Conservation (phyloP, 805 yeast genomes). For the Candida alai region DNA sequence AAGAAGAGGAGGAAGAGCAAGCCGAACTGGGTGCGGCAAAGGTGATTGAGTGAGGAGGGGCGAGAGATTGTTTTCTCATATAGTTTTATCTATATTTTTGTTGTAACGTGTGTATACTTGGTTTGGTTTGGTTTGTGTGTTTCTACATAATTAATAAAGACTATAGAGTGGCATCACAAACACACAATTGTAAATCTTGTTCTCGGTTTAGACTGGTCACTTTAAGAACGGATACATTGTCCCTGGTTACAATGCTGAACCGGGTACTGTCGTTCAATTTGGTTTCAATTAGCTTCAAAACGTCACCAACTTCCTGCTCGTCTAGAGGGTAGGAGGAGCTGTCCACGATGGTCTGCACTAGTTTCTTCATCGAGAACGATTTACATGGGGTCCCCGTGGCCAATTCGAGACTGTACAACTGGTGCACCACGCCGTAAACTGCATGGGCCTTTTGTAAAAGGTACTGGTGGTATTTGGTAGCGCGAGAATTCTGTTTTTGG, state of each 20-base stretch:
- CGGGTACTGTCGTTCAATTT: constrained; percentile 11
- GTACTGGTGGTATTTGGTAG: constrained; percentile 18
- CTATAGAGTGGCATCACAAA: no score
- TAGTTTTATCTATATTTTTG: background rate
- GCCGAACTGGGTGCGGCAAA: background rate
- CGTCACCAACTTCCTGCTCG: constrained; percentile 27
- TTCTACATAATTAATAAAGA: no score
- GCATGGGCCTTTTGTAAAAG: constrained; percentile 25
- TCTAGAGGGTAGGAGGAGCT: constrained; percentile 29
- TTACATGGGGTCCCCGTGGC: constrained; percentile 6
- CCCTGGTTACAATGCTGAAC: constrained; percentile 20
- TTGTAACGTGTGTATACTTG: constrained; percentile 1
- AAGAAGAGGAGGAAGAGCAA: constrained; percentile 6
- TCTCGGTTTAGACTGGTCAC: constrained; percentile 23
- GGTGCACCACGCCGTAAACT: constrained; percentile 34
- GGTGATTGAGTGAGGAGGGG: constrained; percentile 4
- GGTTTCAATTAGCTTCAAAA: constrained; percentile 18
- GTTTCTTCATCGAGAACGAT: constrained; percentile 21
- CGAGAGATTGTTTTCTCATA: constrained; percentile 1
- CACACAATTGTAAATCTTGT: constrained; percentile 19
- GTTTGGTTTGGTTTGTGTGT: no score
- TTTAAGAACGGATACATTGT: constrained; percentile 23
- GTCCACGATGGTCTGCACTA: constrained; percentile 28
- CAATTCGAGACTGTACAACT: constrained; percentile 13
- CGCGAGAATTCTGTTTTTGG: constrained; percentile 18